A percentile compares a stretch with the other conserved stretches of the same genome.
Conservation (phyloP, 73 alveolate genomes). For the Stentor roeselii region DNA sequence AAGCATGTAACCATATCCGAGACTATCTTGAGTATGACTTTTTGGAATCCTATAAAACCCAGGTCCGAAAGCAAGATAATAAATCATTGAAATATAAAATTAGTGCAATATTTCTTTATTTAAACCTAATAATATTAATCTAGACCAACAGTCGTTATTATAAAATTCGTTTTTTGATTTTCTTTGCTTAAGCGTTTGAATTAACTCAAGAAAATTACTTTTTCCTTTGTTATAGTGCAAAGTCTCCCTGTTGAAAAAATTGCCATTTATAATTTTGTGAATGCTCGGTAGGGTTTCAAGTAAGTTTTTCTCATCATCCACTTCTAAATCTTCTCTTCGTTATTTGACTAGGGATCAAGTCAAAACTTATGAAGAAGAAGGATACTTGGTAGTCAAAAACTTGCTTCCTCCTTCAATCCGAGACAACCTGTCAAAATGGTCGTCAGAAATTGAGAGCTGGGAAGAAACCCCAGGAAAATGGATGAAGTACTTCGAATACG, state of each 20-base stretch:
- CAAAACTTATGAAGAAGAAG: neutral
- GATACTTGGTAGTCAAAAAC: neutral
- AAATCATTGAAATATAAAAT: neutral
- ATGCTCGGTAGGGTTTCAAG: too few relatives aligned
- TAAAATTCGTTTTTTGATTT: too few relatives aligned
- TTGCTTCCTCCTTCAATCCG: neutral
- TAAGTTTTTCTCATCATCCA: too few relatives aligned
- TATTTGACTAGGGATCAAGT: neutral
- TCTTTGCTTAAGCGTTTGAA: too few relatives aligned
- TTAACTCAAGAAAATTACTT: too few relatives aligned
- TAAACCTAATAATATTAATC: too few relatives aligned
- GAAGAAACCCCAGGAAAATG: constrained; percentile 10
- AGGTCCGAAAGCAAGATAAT: constrained; percentile 4
- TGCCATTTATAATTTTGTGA: too few relatives aligned
- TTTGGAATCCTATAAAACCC: neutral
- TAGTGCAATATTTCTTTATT: too few relatives aligned
- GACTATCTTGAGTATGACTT: neutral
- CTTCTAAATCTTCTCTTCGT: too few relatives aligned
- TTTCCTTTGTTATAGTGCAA: too few relatives aligned
- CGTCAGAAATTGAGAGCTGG: neutral
- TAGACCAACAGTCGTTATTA: too few relatives aligned
- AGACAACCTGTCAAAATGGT: neutral
- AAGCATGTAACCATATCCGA: neutral
- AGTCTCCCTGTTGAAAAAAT: too few relatives aligned
- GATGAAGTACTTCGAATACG: neutral